These are phyloP conservation scores for Neonectria neomacrospora DNA, from an alignment of 2,329 filamentous ascomycete species.

Conservation along the genomic window DNA sequence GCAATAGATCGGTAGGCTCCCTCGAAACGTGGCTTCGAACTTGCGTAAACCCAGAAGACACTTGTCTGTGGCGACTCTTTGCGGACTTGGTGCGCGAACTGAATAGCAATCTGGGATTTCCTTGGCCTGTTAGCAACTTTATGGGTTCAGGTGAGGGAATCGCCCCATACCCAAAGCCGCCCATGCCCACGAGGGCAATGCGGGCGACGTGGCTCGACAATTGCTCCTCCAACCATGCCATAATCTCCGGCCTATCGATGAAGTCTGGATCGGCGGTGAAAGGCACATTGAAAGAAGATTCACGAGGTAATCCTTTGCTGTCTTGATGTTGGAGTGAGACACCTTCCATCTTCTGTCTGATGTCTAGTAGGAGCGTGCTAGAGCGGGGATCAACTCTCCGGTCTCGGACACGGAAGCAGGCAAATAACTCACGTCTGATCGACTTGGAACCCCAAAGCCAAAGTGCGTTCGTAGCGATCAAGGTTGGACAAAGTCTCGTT, in stretches of 20 bases:
- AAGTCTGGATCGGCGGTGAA: slow-evolving; percentile 49
- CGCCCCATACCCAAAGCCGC: slow-evolving; percentile 44
- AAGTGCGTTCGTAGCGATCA: background rate
- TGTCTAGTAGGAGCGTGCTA: slow-evolving; percentile 18
- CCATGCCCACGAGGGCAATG: slow-evolving; percentile 49
- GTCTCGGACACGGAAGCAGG: background rate
- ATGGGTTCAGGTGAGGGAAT: background rate
- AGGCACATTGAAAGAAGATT: slow-evolving; percentile 33
- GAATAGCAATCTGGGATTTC: slow-evolving; percentile 48
- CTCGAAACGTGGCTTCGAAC: slow-evolving; percentile 48
- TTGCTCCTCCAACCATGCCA: slow-evolving; percentile 38
- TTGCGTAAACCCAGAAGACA: slow-evolving; percentile 54
- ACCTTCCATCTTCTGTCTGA: slow-evolving; percentile 3
- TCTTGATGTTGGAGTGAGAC: background rate
- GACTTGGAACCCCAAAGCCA: slow-evolving; percentile 5
- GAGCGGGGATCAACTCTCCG: background rate
- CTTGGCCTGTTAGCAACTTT: slow-evolving; percentile 15
- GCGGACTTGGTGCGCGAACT: slow-evolving; percentile 49
- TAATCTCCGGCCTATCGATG: slow-evolving; percentile 43
- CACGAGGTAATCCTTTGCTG: background rate
- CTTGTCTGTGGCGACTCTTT: slow-evolving; percentile 40
- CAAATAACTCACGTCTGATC: slow-evolving; percentile 7
- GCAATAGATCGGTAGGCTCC: slow-evolving; percentile 50
- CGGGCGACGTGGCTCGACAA: slow-evolving; percentile 32
- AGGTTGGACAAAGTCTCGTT: background rate